These are phyloP conservation scores for Epichloe aotearoae DNA, from an alignment of 2,329 filamentous ascomycete genomes.

Conservation along the genomic window DNA sequence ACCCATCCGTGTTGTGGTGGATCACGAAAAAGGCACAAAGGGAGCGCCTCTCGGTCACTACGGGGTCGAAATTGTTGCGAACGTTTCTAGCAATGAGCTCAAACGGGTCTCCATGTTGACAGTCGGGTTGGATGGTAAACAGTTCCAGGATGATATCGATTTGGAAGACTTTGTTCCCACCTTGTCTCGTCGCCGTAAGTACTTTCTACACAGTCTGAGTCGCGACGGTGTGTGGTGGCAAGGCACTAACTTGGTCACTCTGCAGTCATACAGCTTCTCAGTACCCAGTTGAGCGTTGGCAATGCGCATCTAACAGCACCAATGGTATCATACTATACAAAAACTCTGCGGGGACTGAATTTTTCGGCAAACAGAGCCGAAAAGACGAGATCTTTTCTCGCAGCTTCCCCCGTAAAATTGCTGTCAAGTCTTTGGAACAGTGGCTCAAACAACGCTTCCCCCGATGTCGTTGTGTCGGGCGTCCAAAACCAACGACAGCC, in stretches of 20 bases:
- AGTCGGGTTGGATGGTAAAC: conserved; percentile 53
- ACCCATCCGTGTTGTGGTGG: conserved; percentile 58
- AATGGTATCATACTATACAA: conserved; percentile 65
- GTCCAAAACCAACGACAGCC: conserved; percentile 29
- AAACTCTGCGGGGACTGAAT: conserved; percentile 58
- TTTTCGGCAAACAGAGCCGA: conserved; percentile 45
- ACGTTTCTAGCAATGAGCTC: conserved; percentile 43
- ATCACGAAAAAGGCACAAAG: conserved; percentile 53
- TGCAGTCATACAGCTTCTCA: conserved; percentile 60
- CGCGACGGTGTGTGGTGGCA: background rate
- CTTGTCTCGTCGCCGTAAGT: conserved; percentile 58
- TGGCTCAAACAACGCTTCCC: conserved; percentile 29
- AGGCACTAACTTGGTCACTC: background rate
- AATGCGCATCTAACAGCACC: conserved; percentile 52
- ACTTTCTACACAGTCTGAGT: background rate
- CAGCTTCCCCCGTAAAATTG: conserved; percentile 80
- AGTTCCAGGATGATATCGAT: conserved; percentile 62
- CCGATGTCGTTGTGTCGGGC: conserved; percentile 13
- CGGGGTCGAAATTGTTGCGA: conserved; percentile 58
- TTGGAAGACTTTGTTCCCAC: conserved; percentile 61
- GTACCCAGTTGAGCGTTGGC: conserved; percentile 53
- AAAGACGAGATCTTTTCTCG: conserved; percentile 56
- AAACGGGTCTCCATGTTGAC: conserved; percentile 36
- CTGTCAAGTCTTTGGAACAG: conserved; percentile 69
- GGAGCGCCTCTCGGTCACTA: conserved; percentile 52